Conservation (phyloP, 805 yeast species). For the Candida berthetii region DNA sequence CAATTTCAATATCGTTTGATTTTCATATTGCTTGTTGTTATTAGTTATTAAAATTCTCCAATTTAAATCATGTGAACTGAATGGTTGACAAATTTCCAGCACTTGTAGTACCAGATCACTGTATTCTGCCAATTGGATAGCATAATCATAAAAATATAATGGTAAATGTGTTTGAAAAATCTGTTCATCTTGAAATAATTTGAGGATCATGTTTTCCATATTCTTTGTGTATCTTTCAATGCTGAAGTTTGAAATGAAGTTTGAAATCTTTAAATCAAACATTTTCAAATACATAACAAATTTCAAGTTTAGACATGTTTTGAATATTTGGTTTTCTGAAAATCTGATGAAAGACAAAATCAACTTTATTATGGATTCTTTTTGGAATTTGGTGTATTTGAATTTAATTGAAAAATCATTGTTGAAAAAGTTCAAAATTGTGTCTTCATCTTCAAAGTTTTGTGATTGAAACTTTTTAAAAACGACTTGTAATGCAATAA, state of each 20-base stretch:
- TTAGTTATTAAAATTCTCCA: background rate
- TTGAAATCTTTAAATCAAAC: conserved; percentile 11
- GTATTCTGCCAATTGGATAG: background rate
- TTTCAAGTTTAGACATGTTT: conserved; percentile 14
- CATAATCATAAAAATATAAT: conserved; percentile 7
- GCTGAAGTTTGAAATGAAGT: conserved; percentile 12
- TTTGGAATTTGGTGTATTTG: conserved; percentile 8
- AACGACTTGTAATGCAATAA: conserved; percentile 14
- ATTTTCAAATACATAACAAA: conserved; percentile 10
- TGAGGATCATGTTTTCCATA: conserved; percentile 3
- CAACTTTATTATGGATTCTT: conserved; percentile 8
- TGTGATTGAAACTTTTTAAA: conserved; percentile 15
- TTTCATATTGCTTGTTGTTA: background rate
- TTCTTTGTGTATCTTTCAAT: conserved; percentile 4
- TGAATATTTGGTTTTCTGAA: conserved; percentile 12
- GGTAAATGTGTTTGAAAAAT: conserved; percentile 9
- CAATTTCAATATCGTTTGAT: background rate
- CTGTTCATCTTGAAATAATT: background rate
- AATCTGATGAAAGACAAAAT: conserved; percentile 12
- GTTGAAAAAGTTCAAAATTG: conserved; percentile 7
- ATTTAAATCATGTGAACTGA: background rate
- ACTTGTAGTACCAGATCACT: background rate
- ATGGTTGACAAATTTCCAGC: background rate
- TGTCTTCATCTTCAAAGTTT: conserved; percentile 3
- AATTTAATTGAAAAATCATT: background rate